These are phyloP conservation scores for Eucalyptus curtisii DNA, from an alignment of 345 rosid genomes.

Conservation along the genomic window DNA sequence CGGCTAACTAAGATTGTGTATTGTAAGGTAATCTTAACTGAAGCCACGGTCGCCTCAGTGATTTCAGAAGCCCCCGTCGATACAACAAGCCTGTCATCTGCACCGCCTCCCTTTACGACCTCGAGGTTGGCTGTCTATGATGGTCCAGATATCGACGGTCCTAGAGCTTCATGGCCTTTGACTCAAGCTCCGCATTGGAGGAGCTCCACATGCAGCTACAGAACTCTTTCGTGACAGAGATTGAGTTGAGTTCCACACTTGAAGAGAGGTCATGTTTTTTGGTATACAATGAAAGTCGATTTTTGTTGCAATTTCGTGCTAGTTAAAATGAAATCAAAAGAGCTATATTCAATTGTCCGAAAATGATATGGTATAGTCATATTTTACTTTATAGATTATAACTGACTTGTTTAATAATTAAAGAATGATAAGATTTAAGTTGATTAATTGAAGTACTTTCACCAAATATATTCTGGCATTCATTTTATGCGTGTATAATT, in stretches of 20 bases:
- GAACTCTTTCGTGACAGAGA: background rate
- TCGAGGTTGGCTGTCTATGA: background rate
- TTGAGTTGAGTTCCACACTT: background rate
- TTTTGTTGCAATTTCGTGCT: background rate
- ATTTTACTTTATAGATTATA: background rate
- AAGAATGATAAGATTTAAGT: background rate
- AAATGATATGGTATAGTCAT: background rate
- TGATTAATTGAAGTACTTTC: background rate
- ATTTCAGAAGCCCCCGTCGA: background rate
- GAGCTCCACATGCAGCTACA: background rate
- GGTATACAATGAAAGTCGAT: background rate
- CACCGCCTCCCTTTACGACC: background rate
- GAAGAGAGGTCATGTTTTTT: background rate
- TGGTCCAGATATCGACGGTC: background rate
- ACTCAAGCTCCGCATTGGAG: background rate
- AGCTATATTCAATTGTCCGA: background rate
- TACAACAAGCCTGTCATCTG: background rate
- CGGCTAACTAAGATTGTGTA: background rate
- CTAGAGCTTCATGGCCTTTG: background rate
- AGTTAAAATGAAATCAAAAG: background rate
- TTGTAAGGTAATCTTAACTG: background rate
- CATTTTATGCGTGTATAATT: background rate
- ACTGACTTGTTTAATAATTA: background rate
- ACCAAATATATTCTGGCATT: background rate
- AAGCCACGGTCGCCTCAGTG: background rate